Conservation (phyloP, 2,329 filamentous ascomycete species). For the Clarireedia monteithiana region DNA sequence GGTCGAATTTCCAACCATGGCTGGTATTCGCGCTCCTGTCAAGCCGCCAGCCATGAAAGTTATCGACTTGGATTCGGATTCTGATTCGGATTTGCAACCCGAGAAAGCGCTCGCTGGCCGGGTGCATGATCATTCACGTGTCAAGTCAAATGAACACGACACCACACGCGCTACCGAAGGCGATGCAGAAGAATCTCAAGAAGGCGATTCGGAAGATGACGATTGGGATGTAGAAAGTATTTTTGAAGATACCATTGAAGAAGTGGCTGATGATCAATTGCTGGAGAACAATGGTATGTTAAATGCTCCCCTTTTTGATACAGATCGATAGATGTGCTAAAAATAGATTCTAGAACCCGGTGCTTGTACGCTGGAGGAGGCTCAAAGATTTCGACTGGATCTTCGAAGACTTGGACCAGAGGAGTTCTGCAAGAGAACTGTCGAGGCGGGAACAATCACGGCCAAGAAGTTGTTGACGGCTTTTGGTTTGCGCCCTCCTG, state of each 20-base stretch:
- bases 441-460: constrained; percentile 61
- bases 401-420: constrained; percentile 71
- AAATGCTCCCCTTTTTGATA: constrained; percentile 3
- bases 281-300: constrained; percentile 33
- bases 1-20: background rate
- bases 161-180: background rate
- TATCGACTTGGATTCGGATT: background rate
- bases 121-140: constrained; percentile 2
- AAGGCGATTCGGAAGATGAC: constrained; percentile 15
- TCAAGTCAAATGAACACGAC: background rate
- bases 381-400: constrained; percentile 57
- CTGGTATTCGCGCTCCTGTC: background rate
- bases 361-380: constrained; percentile 59
- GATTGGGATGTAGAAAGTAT: constrained; percentile 31
- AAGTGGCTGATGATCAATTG: constrained; percentile 39
- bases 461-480: constrained; percentile 80
- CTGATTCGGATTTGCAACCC: background rate
- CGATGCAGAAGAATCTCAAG: background rate
- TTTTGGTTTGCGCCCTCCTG: constrained; percentile 69
- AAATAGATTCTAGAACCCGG: constrained; percentile 19
- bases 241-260: constrained; percentile 39
- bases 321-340: constrained; percentile 15
- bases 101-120: constrained; percentile 9
- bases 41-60: constrained; percentile 4
- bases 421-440: constrained; percentile 65